These are phyloP conservation scores for Magnaporthiopsis rhizophila DNA, from an alignment of 2,329 filamentous ascomycete species.

Conservation along the genomic window DNA sequence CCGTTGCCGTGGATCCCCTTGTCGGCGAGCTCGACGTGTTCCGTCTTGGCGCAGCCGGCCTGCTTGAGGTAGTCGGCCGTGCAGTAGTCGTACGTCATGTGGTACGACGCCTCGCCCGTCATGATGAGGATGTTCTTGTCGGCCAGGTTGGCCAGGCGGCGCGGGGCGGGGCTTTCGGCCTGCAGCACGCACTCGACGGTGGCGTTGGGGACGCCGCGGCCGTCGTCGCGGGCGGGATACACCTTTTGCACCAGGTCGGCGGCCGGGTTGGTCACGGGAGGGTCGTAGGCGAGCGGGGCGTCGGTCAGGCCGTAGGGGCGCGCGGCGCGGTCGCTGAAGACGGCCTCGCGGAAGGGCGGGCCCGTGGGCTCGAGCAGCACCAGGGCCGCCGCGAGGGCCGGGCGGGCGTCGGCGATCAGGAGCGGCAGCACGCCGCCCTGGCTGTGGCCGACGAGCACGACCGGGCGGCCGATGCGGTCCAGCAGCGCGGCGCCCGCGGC, in stretches of 20 bases:
- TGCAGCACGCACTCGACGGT: slow-evolving; percentile 13
- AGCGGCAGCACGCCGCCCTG: slow-evolving; percentile 35
- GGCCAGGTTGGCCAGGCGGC: slow-evolving; percentile 39
- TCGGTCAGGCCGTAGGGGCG: slow-evolving; percentile 18
- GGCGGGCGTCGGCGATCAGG: slow-evolving; percentile 38
- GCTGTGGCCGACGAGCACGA: slow-evolving; percentile 35
- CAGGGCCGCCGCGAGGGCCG: slow-evolving; percentile 37
- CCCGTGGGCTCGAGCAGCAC: slow-evolving; percentile 46
- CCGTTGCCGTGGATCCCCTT: slow-evolving; percentile 43
- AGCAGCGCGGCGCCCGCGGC: slow-evolving; percentile 17
- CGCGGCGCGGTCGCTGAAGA: slow-evolving; percentile 18
- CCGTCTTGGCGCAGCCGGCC: slow-evolving; percentile 34
- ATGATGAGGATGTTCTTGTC: slow-evolving; percentile 40
- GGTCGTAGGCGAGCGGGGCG: slow-evolving; percentile 32
- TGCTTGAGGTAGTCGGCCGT: slow-evolving; percentile 44
- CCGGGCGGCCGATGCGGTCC: slow-evolving; percentile 23
- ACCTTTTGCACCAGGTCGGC: slow-evolving; percentile 25
- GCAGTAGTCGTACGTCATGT: slow-evolving; percentile 46
- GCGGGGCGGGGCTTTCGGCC: slow-evolving; percentile 14
- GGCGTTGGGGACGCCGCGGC: background rate
- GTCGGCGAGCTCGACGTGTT: slow-evolving; percentile 35
- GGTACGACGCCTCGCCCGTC: slow-evolving; percentile 44
- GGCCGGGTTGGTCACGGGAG: slow-evolving; percentile 24
- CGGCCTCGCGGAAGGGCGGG: slow-evolving; percentile 36
- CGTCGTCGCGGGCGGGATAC: slow-evolving; percentile 15